These are phyloP conservation scores for Colletotrichum falcatum DNA, from an alignment of 2,329 filamentous ascomycete genomes.

Conservation along the genomic window DNA sequence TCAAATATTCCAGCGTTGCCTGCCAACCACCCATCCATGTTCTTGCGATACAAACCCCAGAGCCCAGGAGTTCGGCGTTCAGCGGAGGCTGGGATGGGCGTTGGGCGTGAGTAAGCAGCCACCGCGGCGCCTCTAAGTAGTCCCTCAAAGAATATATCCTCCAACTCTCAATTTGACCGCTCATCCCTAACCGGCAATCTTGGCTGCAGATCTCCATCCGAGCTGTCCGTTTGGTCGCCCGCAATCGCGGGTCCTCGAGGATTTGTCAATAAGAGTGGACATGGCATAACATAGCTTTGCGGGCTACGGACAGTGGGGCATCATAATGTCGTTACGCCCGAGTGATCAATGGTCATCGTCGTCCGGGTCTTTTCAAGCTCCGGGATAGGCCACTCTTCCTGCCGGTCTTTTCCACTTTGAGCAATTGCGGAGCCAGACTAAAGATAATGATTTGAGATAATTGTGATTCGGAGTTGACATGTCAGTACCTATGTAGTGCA, in stretches of 20 bases:
- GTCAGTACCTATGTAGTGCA: neutral
- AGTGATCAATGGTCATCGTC: neutral
- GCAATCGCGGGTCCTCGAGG: neutral
- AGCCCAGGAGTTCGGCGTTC: neutral
- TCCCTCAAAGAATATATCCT: neutral
- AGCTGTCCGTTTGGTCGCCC: neutral
- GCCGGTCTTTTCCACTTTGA: no score
- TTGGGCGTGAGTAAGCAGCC: constrained; percentile 3
- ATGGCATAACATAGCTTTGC: neutral
- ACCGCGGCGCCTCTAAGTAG: neutral
- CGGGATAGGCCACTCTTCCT: neutral
- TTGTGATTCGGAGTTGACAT: neutral
- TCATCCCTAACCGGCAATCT: constrained; percentile 1
- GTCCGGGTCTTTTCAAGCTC: neutral
- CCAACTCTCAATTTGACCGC: neutral
- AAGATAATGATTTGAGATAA: no score
- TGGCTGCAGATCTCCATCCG: neutral
- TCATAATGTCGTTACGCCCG: neutral
- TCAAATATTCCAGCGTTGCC: constrained; percentile 14
- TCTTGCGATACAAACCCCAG: neutral
- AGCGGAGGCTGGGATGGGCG: no score
- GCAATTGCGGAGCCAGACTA: no score
- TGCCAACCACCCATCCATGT: neutral
- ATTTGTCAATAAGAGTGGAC: neutral
- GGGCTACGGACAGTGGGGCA: neutral